These are phyloP conservation scores for Blastomyces percursus DNA, from an alignment of 2,329 filamentous ascomycete species.

Conservation along the genomic window DNA sequence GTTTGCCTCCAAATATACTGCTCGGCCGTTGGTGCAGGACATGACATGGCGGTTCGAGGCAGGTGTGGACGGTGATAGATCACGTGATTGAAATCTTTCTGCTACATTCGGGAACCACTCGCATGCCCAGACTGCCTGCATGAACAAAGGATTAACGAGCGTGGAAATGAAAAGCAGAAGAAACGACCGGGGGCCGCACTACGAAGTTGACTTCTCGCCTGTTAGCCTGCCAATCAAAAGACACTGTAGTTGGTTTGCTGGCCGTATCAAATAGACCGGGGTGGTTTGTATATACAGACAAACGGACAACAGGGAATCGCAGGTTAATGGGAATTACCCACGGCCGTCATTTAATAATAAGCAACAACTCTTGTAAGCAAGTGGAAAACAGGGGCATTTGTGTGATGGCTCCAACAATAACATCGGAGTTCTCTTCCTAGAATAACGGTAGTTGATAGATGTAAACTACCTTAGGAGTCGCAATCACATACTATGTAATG, in stretches of 20 bases:
- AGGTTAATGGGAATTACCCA: background rate
- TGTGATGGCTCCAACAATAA: too few relatives aligned
- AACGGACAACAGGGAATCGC: background rate
- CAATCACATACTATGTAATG: background rate
- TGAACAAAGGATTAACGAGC: background rate
- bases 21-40: background rate
- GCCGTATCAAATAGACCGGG: background rate
- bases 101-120: background rate
- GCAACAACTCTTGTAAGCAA: background rate
- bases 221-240: background rate
- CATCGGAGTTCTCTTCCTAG: background rate
- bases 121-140: background rate
- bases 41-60: background rate
- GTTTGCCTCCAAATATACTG: background rate
- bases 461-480: background rate
- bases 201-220: background rate
- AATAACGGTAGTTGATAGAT: background rate
- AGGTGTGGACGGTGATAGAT: background rate
- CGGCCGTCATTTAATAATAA: background rate
- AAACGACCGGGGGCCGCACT: background rate
- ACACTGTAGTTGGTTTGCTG: background rate
- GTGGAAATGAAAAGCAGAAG: background rate
- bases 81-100: background rate
- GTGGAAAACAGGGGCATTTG: background rate
- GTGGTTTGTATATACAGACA: background rate